Evolutionary conservation across 495 filamentous ascomycete species (phyloP).

Genomic region (Aspergillus homomorphus): DNA sequence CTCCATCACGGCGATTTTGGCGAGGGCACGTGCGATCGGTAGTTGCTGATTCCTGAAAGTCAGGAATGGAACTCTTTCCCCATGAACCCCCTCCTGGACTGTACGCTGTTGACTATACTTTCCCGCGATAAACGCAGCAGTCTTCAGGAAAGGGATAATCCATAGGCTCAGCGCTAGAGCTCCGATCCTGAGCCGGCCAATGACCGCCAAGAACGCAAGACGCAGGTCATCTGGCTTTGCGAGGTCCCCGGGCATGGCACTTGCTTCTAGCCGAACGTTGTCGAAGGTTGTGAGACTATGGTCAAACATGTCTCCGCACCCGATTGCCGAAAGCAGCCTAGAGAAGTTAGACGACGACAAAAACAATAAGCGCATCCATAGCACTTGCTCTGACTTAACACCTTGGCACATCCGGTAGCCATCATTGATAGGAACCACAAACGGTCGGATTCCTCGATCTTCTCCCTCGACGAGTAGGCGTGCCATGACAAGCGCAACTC

Average conservation of each 20-base stretch:
- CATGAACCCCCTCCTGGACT: conserved; percentile 17
- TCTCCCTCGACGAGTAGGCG: conserved; percentile 22
- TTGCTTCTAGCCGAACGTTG: conserved; percentile 23
- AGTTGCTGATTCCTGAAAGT: conserved; percentile 34
- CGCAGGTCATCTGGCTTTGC: conserved; percentile 18
- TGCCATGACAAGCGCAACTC: conserved; percentile 31
- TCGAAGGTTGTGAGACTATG: conserved; percentile 33
- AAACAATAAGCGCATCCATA: neutral
- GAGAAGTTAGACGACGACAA: neutral
- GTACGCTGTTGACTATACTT: conserved; percentile 31
- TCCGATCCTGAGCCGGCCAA: conserved; percentile 28
- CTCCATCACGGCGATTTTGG: conserved; percentile 28
- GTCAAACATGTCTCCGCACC: conserved; percentile 28
- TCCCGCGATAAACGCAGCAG: conserved; percentile 23
- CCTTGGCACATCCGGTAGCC: conserved; percentile 27
- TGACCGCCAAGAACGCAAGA: conserved; percentile 25
- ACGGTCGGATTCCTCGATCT: conserved; percentile 29
- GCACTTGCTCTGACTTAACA: conserved; percentile 16
- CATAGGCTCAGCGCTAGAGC: conserved; percentile 25
- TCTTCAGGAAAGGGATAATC: conserved; percentile 25
- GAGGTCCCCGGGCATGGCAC: conserved; percentile 26
- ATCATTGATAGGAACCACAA: conserved; percentile 28
- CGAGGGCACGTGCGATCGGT: conserved; percentile 30
- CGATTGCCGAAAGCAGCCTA: conserved; percentile 21
- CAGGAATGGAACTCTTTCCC: conserved; percentile 26